Evolutionary conservation across 2,329 filamentous ascomycete species (phyloP), one percentile per base, ranked within the genome.

Genomic region (Cytospora schulzeri): DNA sequence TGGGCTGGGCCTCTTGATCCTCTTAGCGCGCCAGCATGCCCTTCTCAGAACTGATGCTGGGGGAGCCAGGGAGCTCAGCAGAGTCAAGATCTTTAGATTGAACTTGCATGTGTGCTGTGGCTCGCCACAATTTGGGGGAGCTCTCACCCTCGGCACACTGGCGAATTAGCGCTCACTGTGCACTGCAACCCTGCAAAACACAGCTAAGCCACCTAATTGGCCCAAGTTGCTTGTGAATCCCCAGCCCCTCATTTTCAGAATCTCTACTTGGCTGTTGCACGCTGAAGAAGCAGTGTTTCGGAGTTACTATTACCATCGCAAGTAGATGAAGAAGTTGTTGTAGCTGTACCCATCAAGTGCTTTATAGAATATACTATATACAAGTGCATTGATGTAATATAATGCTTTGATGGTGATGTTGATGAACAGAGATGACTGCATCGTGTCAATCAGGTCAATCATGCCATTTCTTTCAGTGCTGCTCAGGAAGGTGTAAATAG

Each of bases 211-310:
- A 56, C 60, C 33, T 33, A 48, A 62, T 62, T 62, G 60, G 60
- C 52, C 55, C 60, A 45, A 56, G 52, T 52, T 62, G 52, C 55
- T 33, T 62, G 60, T 62, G 52, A 62, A 38, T 62, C 52, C 60
- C 60, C 60, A 62, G 60, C 60, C 60, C 60, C 60, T 62, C 60
- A 62, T 62, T 62, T 62, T 29, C 48, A 24, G 19, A 33, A 31
- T 3, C 45, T 26, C 54, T n/a, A 35, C 38, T 29, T 48, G 12
- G n/a, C n/a, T 22, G 59, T 56, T 62, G 59, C 52, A 56, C 59
- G 48, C 52, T 45, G 28, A 26, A n/a, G 26, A 55, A 33, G 52
- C 52, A 50, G n/a, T 24, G 59, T 62, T 56, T 62, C 52, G 59
- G 59, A 55, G 38, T 62, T 19, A 41, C 26, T 2, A 3, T 50